Percentiles rank a stretch among this genome's conserved stretches.
Conservation (phyloP, 2,329 filamentous ascomycete genomes). For the Colletotrichum nymphaeae region DNA sequence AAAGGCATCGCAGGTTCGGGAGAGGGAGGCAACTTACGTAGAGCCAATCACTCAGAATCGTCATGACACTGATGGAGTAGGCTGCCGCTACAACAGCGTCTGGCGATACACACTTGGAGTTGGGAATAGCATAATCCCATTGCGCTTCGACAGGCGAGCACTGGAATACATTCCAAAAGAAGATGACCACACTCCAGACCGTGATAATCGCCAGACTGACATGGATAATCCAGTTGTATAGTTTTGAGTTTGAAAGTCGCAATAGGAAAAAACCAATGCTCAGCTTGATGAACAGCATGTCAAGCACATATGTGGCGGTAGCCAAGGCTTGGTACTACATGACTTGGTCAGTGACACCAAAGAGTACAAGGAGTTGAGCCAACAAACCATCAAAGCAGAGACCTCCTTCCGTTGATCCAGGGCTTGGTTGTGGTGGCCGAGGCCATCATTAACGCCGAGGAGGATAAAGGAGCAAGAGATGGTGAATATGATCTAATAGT, state of each 20-base stretch:
- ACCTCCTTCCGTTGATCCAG: constrained; percentile 54
- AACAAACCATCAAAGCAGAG: constrained; percentile 56
- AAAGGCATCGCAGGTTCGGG: background rate
- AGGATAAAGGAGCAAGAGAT: constrained; percentile 59
- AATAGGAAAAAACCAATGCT: constrained; percentile 66
- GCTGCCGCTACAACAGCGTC: constrained; percentile 59
- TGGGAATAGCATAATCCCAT: constrained; percentile 63
- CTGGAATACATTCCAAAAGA: constrained; percentile 65
- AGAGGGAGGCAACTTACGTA: constrained; percentile 50
- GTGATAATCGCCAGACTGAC: constrained; percentile 57
- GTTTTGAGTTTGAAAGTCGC: constrained; percentile 55
- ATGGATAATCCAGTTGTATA: constrained; percentile 61
- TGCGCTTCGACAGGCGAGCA: constrained; percentile 62
- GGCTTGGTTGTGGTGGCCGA: constrained; percentile 60
- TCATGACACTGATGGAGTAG: constrained; percentile 64
- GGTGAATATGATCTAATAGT: constrained; percentile 56
- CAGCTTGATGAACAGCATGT: constrained; percentile 69
- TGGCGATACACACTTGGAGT: constrained; percentile 55
- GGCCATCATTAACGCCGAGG: constrained; percentile 52
- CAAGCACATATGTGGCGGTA: constrained; percentile 60
- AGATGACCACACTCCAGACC: constrained; percentile 59
- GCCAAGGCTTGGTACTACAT: constrained; percentile 62
- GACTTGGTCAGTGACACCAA: background rate
- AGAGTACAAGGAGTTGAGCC: background rate
- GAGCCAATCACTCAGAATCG: constrained; percentile 64